phyloP scores from a whole-genome alignment of 805 yeast species.

The Yarrowia sp. region DNA sequence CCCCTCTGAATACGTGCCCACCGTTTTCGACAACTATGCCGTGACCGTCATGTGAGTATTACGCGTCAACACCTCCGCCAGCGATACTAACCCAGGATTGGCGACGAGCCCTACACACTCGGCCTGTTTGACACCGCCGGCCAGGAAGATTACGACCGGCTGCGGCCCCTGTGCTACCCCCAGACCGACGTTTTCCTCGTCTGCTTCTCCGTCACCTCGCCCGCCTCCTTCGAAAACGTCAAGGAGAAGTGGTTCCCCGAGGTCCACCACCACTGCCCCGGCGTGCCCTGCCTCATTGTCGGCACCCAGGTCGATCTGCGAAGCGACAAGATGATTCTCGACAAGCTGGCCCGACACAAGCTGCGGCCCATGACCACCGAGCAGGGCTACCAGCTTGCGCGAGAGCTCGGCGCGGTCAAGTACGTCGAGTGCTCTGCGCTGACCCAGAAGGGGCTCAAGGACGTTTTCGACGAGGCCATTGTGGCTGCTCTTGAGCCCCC shows the following conservation, averaged over 20 bases:
- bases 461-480: slow-evolving; percentile 97
- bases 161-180: slow-evolving; percentile 94
- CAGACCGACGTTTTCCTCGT: slow-evolving; percentile 95
- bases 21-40: slow-evolving; percentile 82
- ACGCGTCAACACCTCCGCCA: neutral
- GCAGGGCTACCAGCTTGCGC: slow-evolving; percentile 89
- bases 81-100: slow-evolving; percentile 48
- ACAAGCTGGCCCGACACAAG: slow-evolving; percentile 86
- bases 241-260: slow-evolving; percentile 99
- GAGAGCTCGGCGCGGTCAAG: slow-evolving; percentile 91
- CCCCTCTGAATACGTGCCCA: slow-evolving; percentile 97
- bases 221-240: slow-evolving; percentile 95
- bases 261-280: slow-evolving; percentile 97
- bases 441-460: slow-evolving; percentile 94
- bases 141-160: slow-evolving; percentile 97
- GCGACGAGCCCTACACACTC: slow-evolving; percentile 95
- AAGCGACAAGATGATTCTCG: slow-evolving; percentile 86
- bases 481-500: slow-evolving; percentile 99
- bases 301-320: slow-evolving; percentile 96
- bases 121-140: slow-evolving; percentile 99
- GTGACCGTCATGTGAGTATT: slow-evolving; percentile 40
- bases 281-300: slow-evolving; percentile 93
- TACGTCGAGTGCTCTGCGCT: slow-evolving; percentile 97
- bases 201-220: slow-evolving; percentile 94
- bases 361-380: slow-evolving; percentile 81